These are phyloP conservation scores for Alopecurus myosuroides DNA, from an alignment of 176 grass and related monocot species.

Conservation along the genomic window DNA sequence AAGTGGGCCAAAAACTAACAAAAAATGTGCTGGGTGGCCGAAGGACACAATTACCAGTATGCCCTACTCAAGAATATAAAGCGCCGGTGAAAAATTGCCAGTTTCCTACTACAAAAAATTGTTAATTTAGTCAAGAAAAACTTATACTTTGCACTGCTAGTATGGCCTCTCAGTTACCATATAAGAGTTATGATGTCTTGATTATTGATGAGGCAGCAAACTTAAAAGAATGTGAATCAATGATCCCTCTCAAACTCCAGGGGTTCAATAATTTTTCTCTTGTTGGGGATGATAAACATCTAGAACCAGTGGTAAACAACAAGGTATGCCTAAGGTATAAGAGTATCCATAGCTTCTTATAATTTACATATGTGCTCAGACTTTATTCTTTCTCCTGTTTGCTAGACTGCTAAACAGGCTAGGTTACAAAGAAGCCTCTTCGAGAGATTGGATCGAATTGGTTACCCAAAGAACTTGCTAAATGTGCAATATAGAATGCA, in stretches of 20 bases:
- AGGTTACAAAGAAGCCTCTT: constrained; percentile 31
- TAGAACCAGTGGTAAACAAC: too few species aligned
- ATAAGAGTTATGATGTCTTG: background rate
- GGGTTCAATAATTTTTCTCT: too few species aligned
- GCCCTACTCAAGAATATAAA: too few species aligned
- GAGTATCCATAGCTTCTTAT: background rate
- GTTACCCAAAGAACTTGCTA: constrained; percentile 23
- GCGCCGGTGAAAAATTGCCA: too few species aligned
- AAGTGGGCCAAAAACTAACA: too few species aligned
- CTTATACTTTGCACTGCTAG: constrained; percentile 33
- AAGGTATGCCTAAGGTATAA: background rate
- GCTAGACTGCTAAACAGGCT: constrained; percentile 29
- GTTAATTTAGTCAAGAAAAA: constrained; percentile 5
- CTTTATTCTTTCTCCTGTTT: background rate
- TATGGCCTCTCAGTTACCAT: background rate
- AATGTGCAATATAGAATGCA: constrained; percentile 62
- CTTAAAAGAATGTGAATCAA: too few species aligned
- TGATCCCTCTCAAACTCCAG: too few species aligned
- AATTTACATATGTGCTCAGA: background rate
- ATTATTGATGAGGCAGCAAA: constrained; percentile 62
- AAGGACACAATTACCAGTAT: too few species aligned
- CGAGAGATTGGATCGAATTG: too few species aligned
- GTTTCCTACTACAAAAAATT: background rate
- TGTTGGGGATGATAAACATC: too few species aligned
- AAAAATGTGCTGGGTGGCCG: too few species aligned